Evolutionary conservation across 371 early-diverging fungal species (phyloP).

Genomic region (Mortierella sp.): DNA sequence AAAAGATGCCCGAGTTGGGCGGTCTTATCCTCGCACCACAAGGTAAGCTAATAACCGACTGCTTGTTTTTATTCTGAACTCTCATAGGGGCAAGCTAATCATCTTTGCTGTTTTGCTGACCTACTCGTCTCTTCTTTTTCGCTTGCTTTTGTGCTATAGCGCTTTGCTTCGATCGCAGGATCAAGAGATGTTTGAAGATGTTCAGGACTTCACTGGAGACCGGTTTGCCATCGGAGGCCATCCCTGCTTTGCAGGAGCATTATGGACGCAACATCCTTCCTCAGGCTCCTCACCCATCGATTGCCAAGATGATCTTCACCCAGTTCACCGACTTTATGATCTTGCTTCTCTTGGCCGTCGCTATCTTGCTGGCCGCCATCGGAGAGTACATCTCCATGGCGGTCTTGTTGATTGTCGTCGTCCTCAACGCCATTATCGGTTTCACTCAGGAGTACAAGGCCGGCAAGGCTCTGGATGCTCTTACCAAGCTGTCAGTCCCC

Average conservation of each 20-base stretch:
- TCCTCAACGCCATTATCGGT: slow-evolving; percentile 78
- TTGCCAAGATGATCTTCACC: slow-evolving; percentile 79
- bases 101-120: neutral
- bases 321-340: slow-evolving; percentile 95
- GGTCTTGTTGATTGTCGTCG: slow-evolving; percentile 77
- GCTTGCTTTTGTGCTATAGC: slow-evolving; percentile 54
- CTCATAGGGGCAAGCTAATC: neutral
- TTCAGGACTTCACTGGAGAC: slow-evolving; percentile 78
- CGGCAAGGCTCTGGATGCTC: slow-evolving; percentile 71
- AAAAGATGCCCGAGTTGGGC: slow-evolving; percentile 65
- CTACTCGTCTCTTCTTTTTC: neutral
- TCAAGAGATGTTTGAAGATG: slow-evolving; percentile 83
- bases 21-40: slow-evolving; percentile 69
- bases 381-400: slow-evolving; percentile 78
- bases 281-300: slow-evolving; percentile 80
- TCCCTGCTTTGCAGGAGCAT: slow-evolving; percentile 72
- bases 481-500: slow-evolving; percentile 72
- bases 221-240: slow-evolving; percentile 72
- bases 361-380: slow-evolving; percentile 83
- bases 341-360: slow-evolving; percentile 80
- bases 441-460: slow-evolving; percentile 79
- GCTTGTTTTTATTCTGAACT: neutral
- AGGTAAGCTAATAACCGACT: slow-evolving; percentile 42
- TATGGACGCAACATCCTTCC: slow-evolving; percentile 88
- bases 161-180: slow-evolving; percentile 90